These are phyloP conservation scores for Puccinia hordei DNA, from an alignment of 1,284 basidiomycete genomes.

Conservation along the genomic window DNA sequence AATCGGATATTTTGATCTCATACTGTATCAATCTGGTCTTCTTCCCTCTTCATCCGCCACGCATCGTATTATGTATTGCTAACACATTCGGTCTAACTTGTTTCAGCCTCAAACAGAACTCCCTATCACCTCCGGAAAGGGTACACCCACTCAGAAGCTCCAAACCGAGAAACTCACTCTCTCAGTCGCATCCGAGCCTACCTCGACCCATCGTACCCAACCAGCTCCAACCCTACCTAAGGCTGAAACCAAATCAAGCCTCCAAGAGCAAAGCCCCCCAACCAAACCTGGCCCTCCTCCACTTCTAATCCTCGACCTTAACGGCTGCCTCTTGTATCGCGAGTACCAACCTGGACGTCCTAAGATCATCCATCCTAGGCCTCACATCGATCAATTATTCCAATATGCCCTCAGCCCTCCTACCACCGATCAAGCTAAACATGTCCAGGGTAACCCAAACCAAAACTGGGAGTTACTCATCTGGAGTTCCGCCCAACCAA, in stretches of 20 bases:
- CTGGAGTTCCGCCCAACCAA: slow-evolving; percentile 81
- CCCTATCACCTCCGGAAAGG: neutral
- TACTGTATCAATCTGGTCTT: too few species aligned
- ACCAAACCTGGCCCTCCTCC: slow-evolving; percentile 24
- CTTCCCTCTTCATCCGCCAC: too few species aligned
- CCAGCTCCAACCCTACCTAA: neutral
- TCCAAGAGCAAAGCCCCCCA: neutral
- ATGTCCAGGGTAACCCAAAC: neutral
- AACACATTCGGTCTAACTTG: neutral
- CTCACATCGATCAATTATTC: slow-evolving; percentile 34
- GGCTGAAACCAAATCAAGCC: slow-evolving; percentile 4
- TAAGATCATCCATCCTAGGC: slow-evolving; percentile 20
- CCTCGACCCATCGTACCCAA: neutral
- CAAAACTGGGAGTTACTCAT: slow-evolving; percentile 72
- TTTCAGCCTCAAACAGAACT: neutral
- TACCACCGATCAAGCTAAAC: neutral
- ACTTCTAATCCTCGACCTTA: slow-evolving; percentile 40
- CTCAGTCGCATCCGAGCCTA: slow-evolving; percentile 6
- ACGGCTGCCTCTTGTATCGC: slow-evolving; percentile 23
- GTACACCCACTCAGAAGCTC: neutral
- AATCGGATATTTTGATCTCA: too few species aligned
- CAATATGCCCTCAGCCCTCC: slow-evolving; percentile 20
- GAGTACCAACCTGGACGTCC: neutral
- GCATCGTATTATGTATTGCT: too few species aligned
- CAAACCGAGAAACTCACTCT: slow-evolving; percentile 7